Percentiles rank a stretch among this genome's conserved stretches.
Evolutionary conservation across 2,329 filamentous ascomycete genomes (phyloP).

Genomic region (Aspergillus viridinutans): DNA sequence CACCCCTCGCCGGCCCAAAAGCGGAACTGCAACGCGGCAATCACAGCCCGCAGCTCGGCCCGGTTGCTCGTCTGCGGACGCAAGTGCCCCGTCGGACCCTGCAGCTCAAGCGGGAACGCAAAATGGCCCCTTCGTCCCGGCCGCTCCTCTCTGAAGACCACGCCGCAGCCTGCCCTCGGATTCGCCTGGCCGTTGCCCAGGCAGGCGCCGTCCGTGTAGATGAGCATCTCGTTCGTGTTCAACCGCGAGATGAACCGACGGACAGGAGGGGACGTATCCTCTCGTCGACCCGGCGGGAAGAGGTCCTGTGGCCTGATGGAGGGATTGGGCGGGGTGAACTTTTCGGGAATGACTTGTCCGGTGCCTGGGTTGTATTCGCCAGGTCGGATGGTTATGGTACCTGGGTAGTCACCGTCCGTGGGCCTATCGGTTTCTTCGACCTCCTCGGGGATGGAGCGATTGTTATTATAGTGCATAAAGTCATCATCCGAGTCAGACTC

Average conservation of each 20-base stretch:
- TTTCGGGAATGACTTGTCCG: conserved; percentile 29
- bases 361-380: conserved; percentile 14
- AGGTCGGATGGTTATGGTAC: too few relatives aligned
- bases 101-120: conserved; percentile 39
- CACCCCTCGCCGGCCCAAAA: conserved; percentile 43
- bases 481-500: too few relatives aligned
- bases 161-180: conserved; percentile 41
- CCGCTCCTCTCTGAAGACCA: conserved; percentile 23
- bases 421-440: too few relatives aligned
- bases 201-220: conserved; percentile 48
- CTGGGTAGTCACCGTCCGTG: too few relatives aligned
- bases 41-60: conserved; percentile 54
- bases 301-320: neutral
- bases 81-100: conserved; percentile 40
- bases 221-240: conserved; percentile 32
- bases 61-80: conserved; percentile 48
- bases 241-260: conserved; percentile 21
- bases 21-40: conserved; percentile 46
- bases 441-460: too few relatives aligned
- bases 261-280: neutral
- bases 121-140: conserved; percentile 7
- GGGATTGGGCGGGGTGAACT: conserved; percentile 26
- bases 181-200: conserved; percentile 39
- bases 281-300: neutral
- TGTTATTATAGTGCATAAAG: too few relatives aligned